A percentile compares a stretch with the other conserved stretches of the same genome.
phyloP scores from a whole-genome alignment of 495 filamentous ascomycete genomes.

The Penicillium steckii region DNA sequence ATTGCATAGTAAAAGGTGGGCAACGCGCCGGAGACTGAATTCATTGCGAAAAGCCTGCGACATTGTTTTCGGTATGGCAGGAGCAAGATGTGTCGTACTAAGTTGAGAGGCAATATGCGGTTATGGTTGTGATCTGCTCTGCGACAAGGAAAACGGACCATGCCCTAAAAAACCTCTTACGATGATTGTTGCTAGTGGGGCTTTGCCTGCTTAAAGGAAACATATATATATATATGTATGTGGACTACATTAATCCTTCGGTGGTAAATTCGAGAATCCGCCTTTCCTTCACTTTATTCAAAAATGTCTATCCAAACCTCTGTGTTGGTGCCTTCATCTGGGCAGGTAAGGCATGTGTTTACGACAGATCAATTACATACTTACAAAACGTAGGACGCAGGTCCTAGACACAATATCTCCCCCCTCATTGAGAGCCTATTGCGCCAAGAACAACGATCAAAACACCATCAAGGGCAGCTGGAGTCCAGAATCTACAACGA shows the following conservation, averaged over 20 bases:
- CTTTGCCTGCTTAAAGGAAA: too few relatives aligned
- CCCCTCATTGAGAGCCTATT: constrained; percentile 3
- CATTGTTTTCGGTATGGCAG: not conserved
- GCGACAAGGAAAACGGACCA: too few relatives aligned
- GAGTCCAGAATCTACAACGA: constrained; percentile 1
- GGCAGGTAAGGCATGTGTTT: not conserved
- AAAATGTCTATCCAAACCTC: too few relatives aligned
- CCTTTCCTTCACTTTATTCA: too few relatives aligned
- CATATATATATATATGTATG: too few relatives aligned
- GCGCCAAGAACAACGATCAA: constrained; percentile 2
- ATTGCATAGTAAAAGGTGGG: too few relatives aligned
- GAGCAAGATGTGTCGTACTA: not conserved
- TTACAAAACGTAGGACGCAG: too few relatives aligned
- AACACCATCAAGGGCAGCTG: constrained; percentile 1
- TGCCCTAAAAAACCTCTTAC: too few relatives aligned
- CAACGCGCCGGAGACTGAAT: not conserved
- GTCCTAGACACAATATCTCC: not conserved
- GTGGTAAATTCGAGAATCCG: too few relatives aligned
- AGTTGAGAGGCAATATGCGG: not conserved
- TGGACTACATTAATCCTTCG: too few relatives aligned
- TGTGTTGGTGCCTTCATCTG: too few relatives aligned
- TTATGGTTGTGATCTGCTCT: not conserved
- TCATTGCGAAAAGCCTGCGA: not conserved
- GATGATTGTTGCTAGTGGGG: too few relatives aligned
- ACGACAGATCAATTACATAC: not conserved